phyloP scores from a whole-genome alignment of 495 filamentous ascomycete genomes.

The Annulohypoxylon moriforme region DNA sequence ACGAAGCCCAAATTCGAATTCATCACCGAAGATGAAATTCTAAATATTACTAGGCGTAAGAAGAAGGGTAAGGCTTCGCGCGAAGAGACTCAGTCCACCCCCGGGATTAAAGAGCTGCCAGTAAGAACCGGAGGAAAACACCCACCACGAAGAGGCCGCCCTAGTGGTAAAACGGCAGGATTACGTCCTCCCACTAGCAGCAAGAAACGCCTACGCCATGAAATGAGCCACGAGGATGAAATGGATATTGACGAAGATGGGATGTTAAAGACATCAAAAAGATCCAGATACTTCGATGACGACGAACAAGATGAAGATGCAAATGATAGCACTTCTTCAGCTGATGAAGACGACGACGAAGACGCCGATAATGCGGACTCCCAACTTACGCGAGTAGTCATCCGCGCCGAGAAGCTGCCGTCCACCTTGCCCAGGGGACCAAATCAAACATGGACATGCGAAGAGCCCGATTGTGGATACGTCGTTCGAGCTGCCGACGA shows the following conservation, averaged over 20 bases:
- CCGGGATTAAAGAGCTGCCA: constrained; percentile 35
- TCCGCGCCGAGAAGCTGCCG: constrained; percentile 58
- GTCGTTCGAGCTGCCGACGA: constrained; percentile 69
- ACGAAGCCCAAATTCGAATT: constrained; percentile 37
- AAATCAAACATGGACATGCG: constrained; percentile 76
- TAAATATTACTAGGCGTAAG: constrained; percentile 45
- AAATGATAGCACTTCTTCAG: constrained; percentile 41
- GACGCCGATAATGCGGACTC: constrained; percentile 33
- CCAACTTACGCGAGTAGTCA: constrained; percentile 50
- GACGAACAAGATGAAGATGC: constrained; percentile 54
- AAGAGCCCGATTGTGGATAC: constrained; percentile 72
- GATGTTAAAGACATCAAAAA: constrained; percentile 50
- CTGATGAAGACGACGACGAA: constrained; percentile 58
- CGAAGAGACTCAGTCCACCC: constrained; percentile 7
- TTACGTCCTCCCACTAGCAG: constrained; percentile 49
- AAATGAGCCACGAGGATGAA: constrained; percentile 44
- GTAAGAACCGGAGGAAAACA: constrained; percentile 38
- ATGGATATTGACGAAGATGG: constrained; percentile 50
- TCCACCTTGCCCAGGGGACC: constrained; percentile 62
- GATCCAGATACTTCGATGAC: constrained; percentile 44
- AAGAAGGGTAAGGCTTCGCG: constrained; percentile 32
- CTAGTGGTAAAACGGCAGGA: constrained; percentile 49
- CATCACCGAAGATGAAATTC: constrained; percentile 43
- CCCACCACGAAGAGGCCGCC: constrained; percentile 39
- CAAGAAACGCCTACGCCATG: constrained; percentile 50